A percentile compares a stretch with the other conserved stretches of the same genome.
Conservation (phyloP, 2,329 filamentous ascomycete genomes). For the Pseudogymnoascus destructans region DNA sequence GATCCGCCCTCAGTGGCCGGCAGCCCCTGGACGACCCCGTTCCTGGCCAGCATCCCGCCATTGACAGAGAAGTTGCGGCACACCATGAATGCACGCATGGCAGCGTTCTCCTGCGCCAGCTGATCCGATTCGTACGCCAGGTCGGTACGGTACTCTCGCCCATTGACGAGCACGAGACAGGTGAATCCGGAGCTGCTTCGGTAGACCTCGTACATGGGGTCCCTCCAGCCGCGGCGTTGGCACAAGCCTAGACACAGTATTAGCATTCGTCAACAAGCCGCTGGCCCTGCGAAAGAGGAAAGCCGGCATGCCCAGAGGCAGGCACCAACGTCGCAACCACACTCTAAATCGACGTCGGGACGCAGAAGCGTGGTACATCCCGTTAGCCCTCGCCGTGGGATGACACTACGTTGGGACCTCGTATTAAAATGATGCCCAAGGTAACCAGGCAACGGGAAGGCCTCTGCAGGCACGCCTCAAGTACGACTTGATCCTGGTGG, state of each 20-base stretch:
- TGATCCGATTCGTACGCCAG: constrained; percentile 68
- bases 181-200: constrained; percentile 62
- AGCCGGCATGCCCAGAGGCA: constrained; percentile 8
- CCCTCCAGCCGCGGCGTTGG: constrained; percentile 84
- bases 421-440: constrained; percentile 9
- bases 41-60: constrained; percentile 72
- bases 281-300: not conserved
- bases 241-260: constrained; percentile 58
- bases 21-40: constrained; percentile 54
- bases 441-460: constrained; percentile 8
- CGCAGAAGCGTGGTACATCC: not conserved
- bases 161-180: constrained; percentile 88
- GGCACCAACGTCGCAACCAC: constrained; percentile 11
- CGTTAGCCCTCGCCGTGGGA: constrained; percentile 6
- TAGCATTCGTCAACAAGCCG: constrained; percentile 10
- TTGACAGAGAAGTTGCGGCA: constrained; percentile 96
- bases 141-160: constrained; percentile 90
- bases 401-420: constrained; percentile 2
- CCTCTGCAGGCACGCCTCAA: not conserved
- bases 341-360: constrained; percentile 9
- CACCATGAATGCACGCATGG: constrained; percentile 93
- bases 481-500: constrained; percentile 7
- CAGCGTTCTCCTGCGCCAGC: constrained; percentile 82
- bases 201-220: constrained; percentile 79
- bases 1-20: constrained; percentile 32